A percentile compares a stretch with the other conserved stretches of the same genome.
Evolutionary conservation across 495 filamentous ascomycete genomes (phyloP).

Genomic region (Astrothelium subdiscretum): DNA sequence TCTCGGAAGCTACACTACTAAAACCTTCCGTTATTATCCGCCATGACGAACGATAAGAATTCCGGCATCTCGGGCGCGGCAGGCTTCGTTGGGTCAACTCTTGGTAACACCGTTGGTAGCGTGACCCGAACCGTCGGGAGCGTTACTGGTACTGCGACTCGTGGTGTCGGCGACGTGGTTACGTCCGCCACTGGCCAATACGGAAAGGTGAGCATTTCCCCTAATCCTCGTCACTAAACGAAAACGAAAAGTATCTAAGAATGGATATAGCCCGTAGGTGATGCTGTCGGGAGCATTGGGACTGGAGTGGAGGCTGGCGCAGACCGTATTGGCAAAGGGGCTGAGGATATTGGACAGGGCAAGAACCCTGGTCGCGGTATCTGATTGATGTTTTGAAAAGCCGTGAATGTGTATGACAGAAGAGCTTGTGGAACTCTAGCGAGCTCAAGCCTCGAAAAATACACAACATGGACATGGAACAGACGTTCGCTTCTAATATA

Average conservation of each 20-base stretch:
- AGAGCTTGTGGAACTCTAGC: not conserved
- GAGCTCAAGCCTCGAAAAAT: too few relatives aligned
- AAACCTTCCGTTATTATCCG: not conserved
- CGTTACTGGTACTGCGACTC: not conserved
- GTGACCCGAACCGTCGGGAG: not conserved
- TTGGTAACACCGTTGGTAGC: not conserved
- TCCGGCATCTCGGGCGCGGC: not conserved
- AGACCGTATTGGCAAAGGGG: not conserved
- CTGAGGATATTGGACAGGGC: not conserved
- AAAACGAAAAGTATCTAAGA: too few relatives aligned
- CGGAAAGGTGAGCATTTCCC: not conserved
- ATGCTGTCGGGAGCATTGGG: not conserved
- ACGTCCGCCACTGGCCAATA: not conserved
- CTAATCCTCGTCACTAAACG: not conserved
- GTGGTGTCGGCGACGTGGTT: not conserved
- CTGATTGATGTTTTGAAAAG: not conserved
- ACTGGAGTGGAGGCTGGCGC: not conserved
- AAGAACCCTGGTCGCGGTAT: not conserved
- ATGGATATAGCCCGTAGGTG: not conserved
- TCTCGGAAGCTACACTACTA: not conserved
- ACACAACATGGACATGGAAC: too few relatives aligned
- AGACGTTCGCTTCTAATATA: not conserved
- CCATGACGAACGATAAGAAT: not conserved
- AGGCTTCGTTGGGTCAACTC: not conserved
- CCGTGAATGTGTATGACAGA: not conserved